A percentile compares a stretch with the other conserved stretches of the same genome.
phyloP scores from a whole-genome alignment of 2,329 filamentous ascomycete genomes.

The Penicillium hesseltinei region DNA sequence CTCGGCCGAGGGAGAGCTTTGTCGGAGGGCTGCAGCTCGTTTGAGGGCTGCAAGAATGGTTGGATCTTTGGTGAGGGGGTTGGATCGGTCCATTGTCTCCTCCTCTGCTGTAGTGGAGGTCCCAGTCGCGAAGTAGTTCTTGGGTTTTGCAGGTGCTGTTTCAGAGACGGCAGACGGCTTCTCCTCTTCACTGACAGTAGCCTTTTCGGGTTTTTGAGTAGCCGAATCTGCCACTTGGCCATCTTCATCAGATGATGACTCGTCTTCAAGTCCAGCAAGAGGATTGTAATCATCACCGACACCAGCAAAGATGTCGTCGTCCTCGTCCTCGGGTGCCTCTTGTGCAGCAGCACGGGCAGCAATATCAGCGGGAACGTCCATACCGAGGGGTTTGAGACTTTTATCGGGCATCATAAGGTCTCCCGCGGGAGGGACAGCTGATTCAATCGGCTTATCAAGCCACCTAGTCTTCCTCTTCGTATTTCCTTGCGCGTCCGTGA shows the following conservation, averaged over 20 bases:
- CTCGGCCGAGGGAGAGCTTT: constrained; percentile 43
- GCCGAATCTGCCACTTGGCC: constrained; percentile 29
- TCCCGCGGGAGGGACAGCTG: constrained; percentile 15
- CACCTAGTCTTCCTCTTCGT: constrained; percentile 62
- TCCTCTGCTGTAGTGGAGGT: constrained; percentile 46
- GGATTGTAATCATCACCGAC: constrained; percentile 61
- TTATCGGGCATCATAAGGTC: constrained; percentile 45
- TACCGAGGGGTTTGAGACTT: constrained; percentile 49
- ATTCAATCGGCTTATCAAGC: constrained; percentile 40
- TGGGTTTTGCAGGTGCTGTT: constrained; percentile 27
- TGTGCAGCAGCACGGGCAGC: constrained; percentile 34
- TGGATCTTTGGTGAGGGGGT: constrained; percentile 64
- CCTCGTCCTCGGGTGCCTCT: constrained; percentile 44
- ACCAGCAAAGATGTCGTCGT: constrained; percentile 63
- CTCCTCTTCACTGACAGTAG: constrained; percentile 4
- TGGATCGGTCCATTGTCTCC: constrained; percentile 39
- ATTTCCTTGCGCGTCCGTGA: constrained; percentile 59
- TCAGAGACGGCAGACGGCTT: constrained; percentile 6
- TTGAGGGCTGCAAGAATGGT: constrained; percentile 80
- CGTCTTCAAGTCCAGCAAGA: constrained; percentile 53
- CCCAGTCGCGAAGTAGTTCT: constrained; percentile 49
- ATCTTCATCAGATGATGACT: constrained; percentile 44
- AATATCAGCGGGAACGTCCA: constrained; percentile 49
- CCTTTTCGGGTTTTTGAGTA: constrained; percentile 6
- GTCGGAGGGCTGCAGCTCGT: constrained; percentile 68